Evolutionary conservation across 208 protist species (phyloP).

Genomic region (Angomonas desouzai): DNA sequence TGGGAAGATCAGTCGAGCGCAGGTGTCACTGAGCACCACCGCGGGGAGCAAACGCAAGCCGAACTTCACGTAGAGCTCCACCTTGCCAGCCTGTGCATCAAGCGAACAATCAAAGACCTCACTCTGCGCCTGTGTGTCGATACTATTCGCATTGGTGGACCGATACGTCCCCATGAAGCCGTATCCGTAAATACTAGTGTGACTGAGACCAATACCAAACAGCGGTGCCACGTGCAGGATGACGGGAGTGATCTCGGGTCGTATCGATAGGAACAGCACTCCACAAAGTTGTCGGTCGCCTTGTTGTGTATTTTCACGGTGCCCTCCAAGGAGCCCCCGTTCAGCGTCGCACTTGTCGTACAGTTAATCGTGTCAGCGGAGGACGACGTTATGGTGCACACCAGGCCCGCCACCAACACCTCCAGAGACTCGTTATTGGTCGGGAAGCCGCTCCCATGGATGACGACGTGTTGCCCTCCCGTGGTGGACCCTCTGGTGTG

Average conservation of each 20-base stretch:
- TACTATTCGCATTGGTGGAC: slow-evolving; percentile 4
- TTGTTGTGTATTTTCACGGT: slow-evolving; percentile 19
- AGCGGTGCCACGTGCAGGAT: slow-evolving; percentile 28
- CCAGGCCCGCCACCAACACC: slow-evolving; percentile 26
- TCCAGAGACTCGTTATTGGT: slow-evolving; percentile 7
- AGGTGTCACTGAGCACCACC: slow-evolving; percentile 13
- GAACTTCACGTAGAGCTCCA: slow-evolving; percentile 14
- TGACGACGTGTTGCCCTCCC: slow-evolving; percentile 25
- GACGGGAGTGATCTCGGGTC: slow-evolving; percentile 21
- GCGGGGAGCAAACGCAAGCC: slow-evolving; percentile 9
- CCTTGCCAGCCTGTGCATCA: background rate
- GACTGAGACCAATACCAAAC: slow-evolving; percentile 17
- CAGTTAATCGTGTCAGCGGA: slow-evolving; percentile 21
- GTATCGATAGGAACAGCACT: slow-evolving; percentile 38
- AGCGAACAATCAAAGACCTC: slow-evolving; percentile 7
- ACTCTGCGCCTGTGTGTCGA: background rate
- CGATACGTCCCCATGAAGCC: slow-evolving; percentile 10
- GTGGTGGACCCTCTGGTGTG: slow-evolving; percentile 19
- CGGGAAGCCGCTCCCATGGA: slow-evolving; percentile 29
- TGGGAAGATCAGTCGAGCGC: slow-evolving; percentile 17
- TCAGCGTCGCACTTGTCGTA: slow-evolving; percentile 12
- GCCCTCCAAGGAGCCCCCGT: slow-evolving; percentile 7
- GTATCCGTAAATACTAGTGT: slow-evolving; percentile 19
- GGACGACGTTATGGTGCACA: slow-evolving; percentile 16
- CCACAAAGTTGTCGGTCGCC: slow-evolving; percentile 18